Evolutionary conservation across 805 yeast genomes (phyloP).

Genomic region (Zygosaccharomyces lentus): DNA sequence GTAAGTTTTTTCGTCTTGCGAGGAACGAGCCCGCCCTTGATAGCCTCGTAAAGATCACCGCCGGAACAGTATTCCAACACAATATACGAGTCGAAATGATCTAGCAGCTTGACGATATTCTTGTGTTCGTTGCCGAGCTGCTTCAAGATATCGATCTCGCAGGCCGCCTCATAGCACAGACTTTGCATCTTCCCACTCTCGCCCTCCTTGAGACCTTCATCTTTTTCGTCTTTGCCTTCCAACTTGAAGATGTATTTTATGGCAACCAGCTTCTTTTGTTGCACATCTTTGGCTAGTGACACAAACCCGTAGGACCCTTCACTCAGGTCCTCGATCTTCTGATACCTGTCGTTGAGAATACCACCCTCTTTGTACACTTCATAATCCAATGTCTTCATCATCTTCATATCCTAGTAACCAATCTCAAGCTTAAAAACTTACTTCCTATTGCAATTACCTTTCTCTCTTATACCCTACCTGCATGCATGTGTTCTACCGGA

Average conservation of each 20-base stretch:
- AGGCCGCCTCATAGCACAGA: slow-evolving; percentile 54
- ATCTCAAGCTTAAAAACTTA: neutral
- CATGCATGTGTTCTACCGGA: neutral
- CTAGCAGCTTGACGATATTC: slow-evolving; percentile 56
- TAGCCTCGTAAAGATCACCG: slow-evolving; percentile 83
- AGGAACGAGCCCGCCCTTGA: slow-evolving; percentile 58
- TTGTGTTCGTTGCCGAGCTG: slow-evolving; percentile 54
- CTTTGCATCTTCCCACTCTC: slow-evolving; percentile 35
- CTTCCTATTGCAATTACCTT: neutral
- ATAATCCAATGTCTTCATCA: slow-evolving; percentile 33
- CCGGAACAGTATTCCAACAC: slow-evolving; percentile 80
- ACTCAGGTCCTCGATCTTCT: slow-evolving; percentile 67
- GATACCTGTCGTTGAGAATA: slow-evolving; percentile 59
- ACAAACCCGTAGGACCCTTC: slow-evolving; percentile 95
- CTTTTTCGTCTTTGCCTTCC: slow-evolving; percentile 39
- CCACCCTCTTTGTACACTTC: slow-evolving; percentile 43
- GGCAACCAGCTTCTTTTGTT: slow-evolving; percentile 59
- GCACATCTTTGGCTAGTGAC: slow-evolving; percentile 70
- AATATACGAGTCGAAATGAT: slow-evolving; percentile 62
- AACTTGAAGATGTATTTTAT: slow-evolving; percentile 75
- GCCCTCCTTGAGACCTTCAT: slow-evolving; percentile 15
- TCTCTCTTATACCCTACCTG: neutral
- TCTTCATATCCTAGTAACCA: neutral
- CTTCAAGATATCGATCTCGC: slow-evolving; percentile 62
- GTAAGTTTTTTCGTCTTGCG: slow-evolving; percentile 43